Evolutionary conservation across 2,329 filamentous ascomycete species (phyloP).

Genomic region (Blastomyces percursus): DNA sequence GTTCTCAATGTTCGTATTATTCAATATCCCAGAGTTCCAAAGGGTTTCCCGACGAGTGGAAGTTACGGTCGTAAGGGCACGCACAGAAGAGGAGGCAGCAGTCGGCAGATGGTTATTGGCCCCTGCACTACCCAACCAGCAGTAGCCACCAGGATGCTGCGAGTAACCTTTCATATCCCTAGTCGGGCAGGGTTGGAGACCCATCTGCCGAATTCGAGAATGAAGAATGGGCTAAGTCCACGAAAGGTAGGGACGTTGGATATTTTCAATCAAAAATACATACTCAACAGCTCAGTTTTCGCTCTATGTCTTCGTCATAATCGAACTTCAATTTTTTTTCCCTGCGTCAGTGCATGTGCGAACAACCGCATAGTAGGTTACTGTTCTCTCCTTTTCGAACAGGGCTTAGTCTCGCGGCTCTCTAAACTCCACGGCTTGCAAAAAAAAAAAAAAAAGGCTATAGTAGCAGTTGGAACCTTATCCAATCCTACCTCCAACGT

Average conservation of each 20-base stretch:
- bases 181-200: not conserved
- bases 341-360: not conserved
- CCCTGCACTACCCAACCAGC: not conserved
- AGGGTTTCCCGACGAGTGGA: constrained; percentile 11
- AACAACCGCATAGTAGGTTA: not conserved
- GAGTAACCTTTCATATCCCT: constrained; percentile 8
- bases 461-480: not conserved
- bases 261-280: not conserved
- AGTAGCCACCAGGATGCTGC: constrained; percentile 1
- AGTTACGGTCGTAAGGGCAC: constrained; percentile 19
- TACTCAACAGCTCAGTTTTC: not conserved
- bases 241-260: not conserved
- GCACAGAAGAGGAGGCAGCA: constrained; percentile 19
- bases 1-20: constrained; percentile 20
- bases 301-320: not conserved
- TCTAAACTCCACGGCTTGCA: not conserved
- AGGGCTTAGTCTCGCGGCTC: not conserved
- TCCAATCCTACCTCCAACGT: not conserved
- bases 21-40: constrained; percentile 17
- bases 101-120: constrained; percentile 13
- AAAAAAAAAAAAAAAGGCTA: not conserved
- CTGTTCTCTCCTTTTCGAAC: not conserved
- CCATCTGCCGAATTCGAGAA: constrained; percentile 2
- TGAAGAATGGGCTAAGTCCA: not conserved
- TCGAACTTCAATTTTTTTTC: not conserved